Evolutionary conservation across 495 filamentous ascomycete genomes (phyloP).

Genomic region (Penicillium silybi): DNA sequence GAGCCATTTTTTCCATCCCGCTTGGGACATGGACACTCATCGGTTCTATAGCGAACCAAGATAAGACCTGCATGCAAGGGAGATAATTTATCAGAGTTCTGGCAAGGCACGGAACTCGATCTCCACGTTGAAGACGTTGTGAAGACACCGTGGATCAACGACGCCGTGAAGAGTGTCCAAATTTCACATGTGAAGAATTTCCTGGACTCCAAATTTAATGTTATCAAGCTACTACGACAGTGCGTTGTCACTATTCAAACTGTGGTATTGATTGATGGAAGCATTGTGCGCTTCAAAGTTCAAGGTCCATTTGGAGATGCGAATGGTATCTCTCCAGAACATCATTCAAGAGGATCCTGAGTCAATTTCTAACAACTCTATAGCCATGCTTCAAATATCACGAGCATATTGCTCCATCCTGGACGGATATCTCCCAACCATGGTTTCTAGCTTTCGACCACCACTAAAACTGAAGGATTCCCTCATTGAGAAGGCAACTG

Average conservation of each 20-base stretch:
- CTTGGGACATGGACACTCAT: background rate
- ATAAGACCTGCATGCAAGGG: background rate
- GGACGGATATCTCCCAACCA: background rate
- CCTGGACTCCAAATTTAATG: background rate
- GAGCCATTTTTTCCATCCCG: background rate
- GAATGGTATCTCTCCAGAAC: background rate
- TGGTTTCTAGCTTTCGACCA: background rate
- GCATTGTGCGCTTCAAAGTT: background rate
- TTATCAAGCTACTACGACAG: background rate
- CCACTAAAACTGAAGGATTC: background rate
- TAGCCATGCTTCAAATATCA: background rate
- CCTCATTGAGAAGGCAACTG: background rate
- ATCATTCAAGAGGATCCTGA: background rate
- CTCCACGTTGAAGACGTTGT: background rate
- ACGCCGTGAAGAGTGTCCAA: background rate
- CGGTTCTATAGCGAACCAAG: background rate
- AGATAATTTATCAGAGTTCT: background rate
- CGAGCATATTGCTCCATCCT: background rate
- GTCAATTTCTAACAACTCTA: background rate
- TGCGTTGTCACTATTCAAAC: background rate
- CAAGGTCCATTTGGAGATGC: background rate
- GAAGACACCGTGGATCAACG: background rate
- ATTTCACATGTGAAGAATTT: background rate
- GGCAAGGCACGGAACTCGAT: background rate
- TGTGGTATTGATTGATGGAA: background rate